These are phyloP conservation scores for Juncus inflexus DNA, from an alignment of 176 grass and related monocot genomes.

Conservation along the genomic window DNA sequence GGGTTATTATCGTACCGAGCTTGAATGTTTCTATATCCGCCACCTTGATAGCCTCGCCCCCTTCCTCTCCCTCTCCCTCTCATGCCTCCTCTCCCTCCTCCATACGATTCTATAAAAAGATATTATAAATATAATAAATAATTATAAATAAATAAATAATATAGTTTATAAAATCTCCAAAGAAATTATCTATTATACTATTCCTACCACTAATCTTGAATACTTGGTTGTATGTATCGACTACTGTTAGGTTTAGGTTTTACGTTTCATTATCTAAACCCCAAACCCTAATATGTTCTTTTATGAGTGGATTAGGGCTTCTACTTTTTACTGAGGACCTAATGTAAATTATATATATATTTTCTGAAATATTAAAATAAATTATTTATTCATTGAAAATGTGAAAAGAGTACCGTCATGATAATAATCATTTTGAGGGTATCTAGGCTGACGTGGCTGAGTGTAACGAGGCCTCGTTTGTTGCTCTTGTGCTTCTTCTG, in stretches of 20 bases:
- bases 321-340: no score
- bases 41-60: constrained; percentile 77
- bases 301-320: no score
- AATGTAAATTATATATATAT: no score
- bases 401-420: constrained; percentile 36
- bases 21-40: constrained; percentile 40
- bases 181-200: background rate
- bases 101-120: constrained; percentile 13
- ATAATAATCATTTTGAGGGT: constrained; percentile 43
- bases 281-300: no score
- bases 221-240: no score
- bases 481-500: constrained; percentile 43
- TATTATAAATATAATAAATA: no score
- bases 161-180: background rate
- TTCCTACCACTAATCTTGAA: no score
- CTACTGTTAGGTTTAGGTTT: no score
- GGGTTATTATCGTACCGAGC: constrained; percentile 1
- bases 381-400: constrained; percentile 9
- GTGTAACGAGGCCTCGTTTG: constrained; percentile 52
- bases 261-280: no score
- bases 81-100: background rate
- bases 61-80: constrained; percentile 57
- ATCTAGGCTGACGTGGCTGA: constrained; percentile 44
- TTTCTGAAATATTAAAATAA: background rate
- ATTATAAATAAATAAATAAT: no score